Evolutionary conservation across 2,329 filamentous ascomycete species (phyloP), one percentile per base, ranked within the genome.

Genomic region (Xylariaceae sp.): DNA sequence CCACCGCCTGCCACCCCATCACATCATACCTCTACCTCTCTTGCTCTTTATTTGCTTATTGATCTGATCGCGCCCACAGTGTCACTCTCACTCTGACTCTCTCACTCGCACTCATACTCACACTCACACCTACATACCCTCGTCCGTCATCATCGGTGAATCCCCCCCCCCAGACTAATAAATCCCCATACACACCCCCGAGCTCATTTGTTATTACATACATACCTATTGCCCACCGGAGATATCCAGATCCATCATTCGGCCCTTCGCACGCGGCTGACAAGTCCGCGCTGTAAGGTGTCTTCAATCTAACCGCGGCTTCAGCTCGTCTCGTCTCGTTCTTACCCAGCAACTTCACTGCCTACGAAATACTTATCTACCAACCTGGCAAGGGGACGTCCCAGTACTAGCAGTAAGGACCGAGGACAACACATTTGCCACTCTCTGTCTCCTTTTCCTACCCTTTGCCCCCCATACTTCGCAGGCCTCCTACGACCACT

Each of bases 71-170:
- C 37, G 11, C 11, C 37, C 37, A 41, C 37, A 41, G 37, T 41
- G 37, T 41, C 37, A 8, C 23, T 30, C 23, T 30, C 23, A 30
- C 23, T 30, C 23, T 5, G 23, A 30, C 23, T 30, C 23, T 30
- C 23, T 30, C 23, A 30, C 23, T 30, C 23, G 23, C 23, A 30
- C 23, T 30, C 23, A 4, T 5, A 30, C 57, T 53, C 54, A 49
- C 51, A 47, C 53, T 62, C 51, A 56, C 48, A 58, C 58, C 54
- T 56, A 55, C 58, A 17, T 56, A 55, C 58, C 50, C 49, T 52
- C 54, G 30, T 58, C 50, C 58, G 57, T 53, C 62, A 64, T 62
- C 62, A 64, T 62, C 57, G 57, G 57, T 64, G 60, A 60, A 56
- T 61, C 57, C 50, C 59, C 23, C 35, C 57, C 50, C 59, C 23